These are phyloP conservation scores for Clonostachys sp. DNA, from an alignment of 2,329 filamentous ascomycete species.

Conservation along the genomic window DNA sequence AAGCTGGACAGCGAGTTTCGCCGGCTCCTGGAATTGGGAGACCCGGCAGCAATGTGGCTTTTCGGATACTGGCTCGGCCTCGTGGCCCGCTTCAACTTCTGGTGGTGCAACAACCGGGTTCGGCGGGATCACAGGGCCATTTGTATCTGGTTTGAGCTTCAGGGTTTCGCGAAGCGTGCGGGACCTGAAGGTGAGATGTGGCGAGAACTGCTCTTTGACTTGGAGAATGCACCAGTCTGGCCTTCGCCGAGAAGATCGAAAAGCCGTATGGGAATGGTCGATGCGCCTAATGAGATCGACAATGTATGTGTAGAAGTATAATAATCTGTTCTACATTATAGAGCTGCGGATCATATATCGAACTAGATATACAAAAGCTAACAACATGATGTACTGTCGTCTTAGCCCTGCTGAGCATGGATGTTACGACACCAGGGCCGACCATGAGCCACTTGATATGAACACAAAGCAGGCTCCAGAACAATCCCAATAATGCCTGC, in stretches of 20 bases:
- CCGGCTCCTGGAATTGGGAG: constrained; percentile 5
- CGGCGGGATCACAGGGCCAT: constrained; percentile 9
- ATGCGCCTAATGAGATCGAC: too few species aligned
- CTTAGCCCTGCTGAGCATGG: constrained; percentile 18
- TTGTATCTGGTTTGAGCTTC: constrained; percentile 7
- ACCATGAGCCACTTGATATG: constrained; percentile 78
- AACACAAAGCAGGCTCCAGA: constrained; percentile 77
- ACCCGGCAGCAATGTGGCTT: constrained; percentile 11
- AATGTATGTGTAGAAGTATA: too few species aligned
- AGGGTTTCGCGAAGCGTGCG: constrained; percentile 4
- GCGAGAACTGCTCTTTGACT: constrained; percentile 11
- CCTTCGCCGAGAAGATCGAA: not conserved
- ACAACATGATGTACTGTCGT: not conserved
- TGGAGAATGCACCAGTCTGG: constrained; percentile 6
- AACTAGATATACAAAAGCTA: not conserved
- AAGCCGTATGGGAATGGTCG: too few species aligned
- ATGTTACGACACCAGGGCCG: constrained; percentile 67
- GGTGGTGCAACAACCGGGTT: constrained; percentile 12
- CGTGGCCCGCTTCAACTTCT: constrained; percentile 10
- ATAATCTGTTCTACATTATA: too few species aligned
- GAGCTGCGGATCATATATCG: not conserved
- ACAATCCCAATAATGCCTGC: constrained; percentile 80
- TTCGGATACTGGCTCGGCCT: constrained; percentile 12
- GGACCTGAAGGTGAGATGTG: constrained; percentile 10
- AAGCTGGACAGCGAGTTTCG: constrained; percentile 65